Conservation (phyloP, 2,329 filamentous ascomycete species). For the Magnaporthiopsis incrustans region DNA sequence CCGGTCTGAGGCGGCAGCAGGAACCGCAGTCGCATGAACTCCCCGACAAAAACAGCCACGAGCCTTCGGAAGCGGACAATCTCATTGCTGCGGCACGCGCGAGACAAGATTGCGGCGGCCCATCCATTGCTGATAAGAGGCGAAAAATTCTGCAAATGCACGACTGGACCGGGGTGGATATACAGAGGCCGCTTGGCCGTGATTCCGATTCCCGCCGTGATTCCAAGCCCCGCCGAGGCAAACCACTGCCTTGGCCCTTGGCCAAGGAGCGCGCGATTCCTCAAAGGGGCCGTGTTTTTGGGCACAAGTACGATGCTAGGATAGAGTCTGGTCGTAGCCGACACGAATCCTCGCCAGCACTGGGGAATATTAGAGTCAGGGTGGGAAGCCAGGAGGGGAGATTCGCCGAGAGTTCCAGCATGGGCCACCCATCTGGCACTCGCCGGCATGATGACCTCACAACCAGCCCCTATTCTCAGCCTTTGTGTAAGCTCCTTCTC, state of each 20-base stretch:
- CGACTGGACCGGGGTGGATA: conserved; percentile 26
- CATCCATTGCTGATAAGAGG: conserved; percentile 17
- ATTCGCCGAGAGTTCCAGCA: conserved; percentile 14
- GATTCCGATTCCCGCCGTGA: conserved; percentile 12
- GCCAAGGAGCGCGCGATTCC: conserved; percentile 11
- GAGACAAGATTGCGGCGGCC: background rate
- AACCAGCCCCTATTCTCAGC: conserved; percentile 4
- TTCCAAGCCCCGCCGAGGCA: conserved; percentile 1
- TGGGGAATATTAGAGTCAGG: conserved; percentile 21
- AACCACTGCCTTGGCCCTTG: background rate
- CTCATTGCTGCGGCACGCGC: background rate
- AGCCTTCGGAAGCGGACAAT: background rate
- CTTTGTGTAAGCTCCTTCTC: background rate
- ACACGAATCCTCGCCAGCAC: conserved; percentile 2
- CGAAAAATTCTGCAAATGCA: conserved; percentile 21
- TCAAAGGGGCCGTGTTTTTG: conserved; percentile 17
- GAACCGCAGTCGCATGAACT: background rate
- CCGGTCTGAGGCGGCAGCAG: conserved; percentile 1
- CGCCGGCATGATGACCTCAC: background rate
- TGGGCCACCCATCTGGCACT: background rate
- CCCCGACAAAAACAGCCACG: background rate
- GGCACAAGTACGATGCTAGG: conserved; percentile 2
- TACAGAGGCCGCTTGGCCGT: conserved; percentile 25
- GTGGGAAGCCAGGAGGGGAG: conserved; percentile 27
- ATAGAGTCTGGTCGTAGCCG: conserved; percentile 1